Evolutionary conservation across 2,329 filamentous ascomycete genomes (phyloP), one percentile per base, ranked within the genome.

Genomic region (Dactylellina cionopaga): DNA sequence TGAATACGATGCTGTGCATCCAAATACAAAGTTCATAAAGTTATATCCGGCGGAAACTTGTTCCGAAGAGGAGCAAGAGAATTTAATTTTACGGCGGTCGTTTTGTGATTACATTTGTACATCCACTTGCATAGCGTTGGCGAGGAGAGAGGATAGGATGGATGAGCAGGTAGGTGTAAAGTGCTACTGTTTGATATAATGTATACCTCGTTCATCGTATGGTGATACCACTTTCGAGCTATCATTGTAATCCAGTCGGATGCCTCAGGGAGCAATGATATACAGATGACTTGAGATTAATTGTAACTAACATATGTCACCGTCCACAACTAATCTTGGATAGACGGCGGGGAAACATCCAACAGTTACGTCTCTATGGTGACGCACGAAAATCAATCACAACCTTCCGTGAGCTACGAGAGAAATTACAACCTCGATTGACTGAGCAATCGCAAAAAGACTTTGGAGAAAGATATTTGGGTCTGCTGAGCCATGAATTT

Each of bases 401-500:
- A 33, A 47, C 19, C 9, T 72, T 72, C 27, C 59, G 68, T 39
- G 44, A 49, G 27, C 27, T 72, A n/a, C 51, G 44, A 11, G 52
- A 54, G 15, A 65, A 52, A 31, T 39, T 72, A 47, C 29, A 65
- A 3, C 59, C 59, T 15, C 35, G 46, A 24, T 49, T 72, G 37
- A 55, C 68, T 6, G 59, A 65, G 13, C 35, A 72, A 24, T 59
- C 68, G 1, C 59, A 60, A 24, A 72, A 49, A 15, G 68, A 72
- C 37, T 74, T 68, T 41, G 62, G 62, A 39, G 69, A 63, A 31
- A 55, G 69, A 22, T 63, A 68, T 11, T 29, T 74, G 24, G 85
- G 87, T 1, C 80, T 96, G 15, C 82, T 92, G 5, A 87, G 90
- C 0, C 91, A 93, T 75, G 90, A 95, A 75, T 90, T 96, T 72